phyloP scores from a whole-genome alignment of 2,329 filamentous ascomycete species.

The Pseudovirgaria hyperparasitica region DNA sequence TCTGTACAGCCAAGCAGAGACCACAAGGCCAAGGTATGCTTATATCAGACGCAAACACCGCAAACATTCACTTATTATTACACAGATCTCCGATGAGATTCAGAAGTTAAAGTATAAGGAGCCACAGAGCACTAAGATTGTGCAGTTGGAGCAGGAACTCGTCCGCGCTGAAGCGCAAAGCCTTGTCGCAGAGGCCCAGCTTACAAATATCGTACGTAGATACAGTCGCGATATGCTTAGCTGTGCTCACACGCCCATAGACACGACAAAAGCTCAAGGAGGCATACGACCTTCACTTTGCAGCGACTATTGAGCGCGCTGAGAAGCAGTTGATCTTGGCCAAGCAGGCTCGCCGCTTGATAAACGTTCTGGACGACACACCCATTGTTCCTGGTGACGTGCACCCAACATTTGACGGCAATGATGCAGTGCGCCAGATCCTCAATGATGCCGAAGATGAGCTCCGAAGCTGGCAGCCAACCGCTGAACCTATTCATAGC shows the following conservation, averaged over 20 bases:
- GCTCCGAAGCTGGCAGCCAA: slow-evolving; percentile 59
- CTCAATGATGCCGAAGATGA: slow-evolving; percentile 89
- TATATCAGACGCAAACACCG: neutral
- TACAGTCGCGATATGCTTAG: neutral
- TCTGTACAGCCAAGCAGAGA: slow-evolving; percentile 89
- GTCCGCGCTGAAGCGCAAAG: slow-evolving; percentile 93
- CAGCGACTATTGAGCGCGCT: slow-evolving; percentile 84
- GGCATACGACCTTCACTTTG: slow-evolving; percentile 78
- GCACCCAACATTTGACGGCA: slow-evolving; percentile 54
- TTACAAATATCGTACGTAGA: slow-evolving; percentile 74
- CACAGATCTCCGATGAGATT: slow-evolving; percentile 74
- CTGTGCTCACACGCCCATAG: slow-evolving; percentile 31
- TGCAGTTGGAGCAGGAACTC: slow-evolving; percentile 87
- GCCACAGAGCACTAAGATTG: slow-evolving; percentile 67
- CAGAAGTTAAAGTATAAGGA: slow-evolving; percentile 85
- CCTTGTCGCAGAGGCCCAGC: slow-evolving; percentile 87
- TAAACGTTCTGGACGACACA: slow-evolving; percentile 78
- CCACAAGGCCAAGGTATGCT: slow-evolving; percentile 55
- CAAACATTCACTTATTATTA: slow-evolving; percentile 5
- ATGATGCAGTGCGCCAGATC: slow-evolving; percentile 62
- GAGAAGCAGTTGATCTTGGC: slow-evolving; percentile 96
- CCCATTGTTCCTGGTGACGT: slow-evolving; percentile 79
- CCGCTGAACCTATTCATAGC: slow-evolving; percentile 40
- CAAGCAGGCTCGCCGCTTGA: slow-evolving; percentile 72
- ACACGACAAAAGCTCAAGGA: slow-evolving; percentile 95